Percentiles rank a stretch among this genome's conserved stretches.
phyloP scores from a whole-genome alignment of 441 rosid species.

The Daphne laureola region DNA sequence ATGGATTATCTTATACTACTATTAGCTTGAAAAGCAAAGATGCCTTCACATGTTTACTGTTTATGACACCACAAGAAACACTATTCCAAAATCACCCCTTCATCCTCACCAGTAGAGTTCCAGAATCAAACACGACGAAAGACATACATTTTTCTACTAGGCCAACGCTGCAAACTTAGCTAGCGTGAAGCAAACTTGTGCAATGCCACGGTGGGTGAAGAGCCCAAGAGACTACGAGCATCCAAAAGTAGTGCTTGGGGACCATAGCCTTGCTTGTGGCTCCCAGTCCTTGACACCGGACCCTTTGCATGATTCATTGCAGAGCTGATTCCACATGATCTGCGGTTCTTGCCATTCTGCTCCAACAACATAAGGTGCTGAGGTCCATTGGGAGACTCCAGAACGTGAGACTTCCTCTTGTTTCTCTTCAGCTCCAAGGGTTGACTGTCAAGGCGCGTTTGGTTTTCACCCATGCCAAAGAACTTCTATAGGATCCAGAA shows the following conservation, averaged over 20 bases:
- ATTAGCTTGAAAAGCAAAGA: too few species aligned
- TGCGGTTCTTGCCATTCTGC: constrained; percentile 9
- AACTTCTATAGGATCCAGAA: constrained; percentile 19
- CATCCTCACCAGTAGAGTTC: too few species aligned
- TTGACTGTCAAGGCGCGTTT: constrained; percentile 28
- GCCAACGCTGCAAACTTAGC: not conserved
- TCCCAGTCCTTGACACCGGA: constrained; percentile 2
- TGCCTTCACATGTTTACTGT: too few species aligned
- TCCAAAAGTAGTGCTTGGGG: constrained; percentile 17
- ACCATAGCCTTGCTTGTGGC: not conserved
- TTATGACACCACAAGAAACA: too few species aligned
- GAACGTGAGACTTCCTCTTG: constrained; percentile 29
- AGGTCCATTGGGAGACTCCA: constrained; percentile 43
- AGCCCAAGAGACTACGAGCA: constrained; percentile 21
- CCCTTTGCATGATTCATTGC: constrained; percentile 4
- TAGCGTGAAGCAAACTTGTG: constrained; percentile 10
- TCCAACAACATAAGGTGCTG: constrained; percentile 20
- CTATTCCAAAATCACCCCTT: too few species aligned
- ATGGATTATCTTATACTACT: too few species aligned
- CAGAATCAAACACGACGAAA: too few species aligned
- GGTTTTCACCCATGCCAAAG: constrained; percentile 21
- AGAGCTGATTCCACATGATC: constrained; percentile 9
- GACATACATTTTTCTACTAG: too few species aligned
- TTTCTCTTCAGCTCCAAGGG: constrained; percentile 36
- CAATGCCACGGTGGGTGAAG: constrained; percentile 24